Percentiles rank a stretch among this genome's conserved stretches.
Conservation (phyloP, 1,139 yeast species). For the Yamadazyma atmosphaerica region DNA sequence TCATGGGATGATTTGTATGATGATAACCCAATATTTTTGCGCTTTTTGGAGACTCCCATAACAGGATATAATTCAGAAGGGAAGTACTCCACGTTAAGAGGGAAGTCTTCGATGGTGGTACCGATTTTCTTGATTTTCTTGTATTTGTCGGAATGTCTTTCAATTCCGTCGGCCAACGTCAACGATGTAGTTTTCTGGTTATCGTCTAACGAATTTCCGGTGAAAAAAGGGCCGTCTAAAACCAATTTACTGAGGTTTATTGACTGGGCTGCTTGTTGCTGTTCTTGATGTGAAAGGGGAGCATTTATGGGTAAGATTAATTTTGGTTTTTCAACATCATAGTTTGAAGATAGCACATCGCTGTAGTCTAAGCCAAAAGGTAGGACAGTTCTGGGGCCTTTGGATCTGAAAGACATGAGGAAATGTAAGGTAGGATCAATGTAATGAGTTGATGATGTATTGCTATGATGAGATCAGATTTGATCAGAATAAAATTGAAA, state of each 20-base stretch:
- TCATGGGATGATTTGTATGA: constrained; percentile 50
- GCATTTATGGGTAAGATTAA: constrained; percentile 68
- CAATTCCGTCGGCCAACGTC: constrained; percentile 52
- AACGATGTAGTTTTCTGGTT: constrained; percentile 21
- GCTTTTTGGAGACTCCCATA: constrained; percentile 65
- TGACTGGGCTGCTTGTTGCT: constrained; percentile 62
- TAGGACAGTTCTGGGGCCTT: constrained; percentile 35
- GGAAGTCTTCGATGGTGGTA: constrained; percentile 78
- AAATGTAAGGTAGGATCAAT: no score
- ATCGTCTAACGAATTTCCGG: constrained; percentile 51
- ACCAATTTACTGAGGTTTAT: constrained; percentile 58
- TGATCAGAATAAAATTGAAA: no score
- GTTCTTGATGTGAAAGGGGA: constrained; percentile 54
- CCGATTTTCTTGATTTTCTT: constrained; percentile 75
- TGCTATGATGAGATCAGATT: no score
- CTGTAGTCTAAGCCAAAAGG: constrained; percentile 73
- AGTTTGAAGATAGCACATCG: constrained; percentile 45
- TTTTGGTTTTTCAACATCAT: constrained; percentile 37
- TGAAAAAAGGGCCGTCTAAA: constrained; percentile 74
- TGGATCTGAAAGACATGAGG: constrained; percentile 28
- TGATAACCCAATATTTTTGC: constrained; percentile 53
- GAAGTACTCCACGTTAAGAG: constrained; percentile 68
- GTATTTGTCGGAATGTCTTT: constrained; percentile 73
- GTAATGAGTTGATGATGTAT: no score
- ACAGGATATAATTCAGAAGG: constrained; percentile 79